Conservation (phyloP, 192 early-diverging fungal genomes). For the Backusella circina region DNA sequence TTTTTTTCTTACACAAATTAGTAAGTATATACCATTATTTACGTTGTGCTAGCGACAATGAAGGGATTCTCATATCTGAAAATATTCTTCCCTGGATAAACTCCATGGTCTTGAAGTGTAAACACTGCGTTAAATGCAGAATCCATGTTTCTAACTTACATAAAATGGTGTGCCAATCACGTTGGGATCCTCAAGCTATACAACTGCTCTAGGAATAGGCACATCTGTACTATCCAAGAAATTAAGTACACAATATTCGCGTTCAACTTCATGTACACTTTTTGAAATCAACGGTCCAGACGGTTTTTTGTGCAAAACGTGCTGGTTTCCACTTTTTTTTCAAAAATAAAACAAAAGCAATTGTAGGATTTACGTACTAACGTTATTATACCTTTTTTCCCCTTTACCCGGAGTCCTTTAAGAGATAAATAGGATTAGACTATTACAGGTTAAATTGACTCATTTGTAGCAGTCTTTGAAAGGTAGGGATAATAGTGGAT, state of each 20-base stretch:
- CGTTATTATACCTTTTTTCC: background rate
- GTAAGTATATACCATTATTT: constrained; percentile 40
- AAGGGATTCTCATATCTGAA: constrained; percentile 52
- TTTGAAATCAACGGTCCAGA: constrained; percentile 79
- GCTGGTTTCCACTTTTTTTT: constrained; percentile 51
- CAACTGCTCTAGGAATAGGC: constrained; percentile 84
- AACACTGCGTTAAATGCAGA: background rate
- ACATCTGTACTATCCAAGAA: constrained; percentile 63
- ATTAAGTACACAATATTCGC: constrained; percentile 79
- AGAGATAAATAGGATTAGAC: constrained; percentile 90
- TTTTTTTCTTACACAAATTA: background rate
- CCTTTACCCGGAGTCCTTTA: constrained; percentile 69
- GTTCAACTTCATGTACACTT: constrained; percentile 90
- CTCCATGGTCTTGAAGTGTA: constrained; percentile 72
- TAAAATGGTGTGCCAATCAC: constrained; percentile 94
- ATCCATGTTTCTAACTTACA: constrained; percentile 34
- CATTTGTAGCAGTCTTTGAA: constrained; percentile 61
- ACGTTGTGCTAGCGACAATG: constrained; percentile 48
- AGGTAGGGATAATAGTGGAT: constrained; percentile 39
- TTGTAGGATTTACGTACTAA: too few species aligned
- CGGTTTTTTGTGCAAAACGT: constrained; percentile 91
- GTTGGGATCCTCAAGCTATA: constrained; percentile 76
- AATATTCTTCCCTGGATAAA: constrained; percentile 90
- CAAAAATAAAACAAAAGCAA: background rate
- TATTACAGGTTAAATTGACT: constrained; percentile 89